Conservation (phyloP, 164 flowering plant genomes). For the Berberis vulgaris region DNA sequence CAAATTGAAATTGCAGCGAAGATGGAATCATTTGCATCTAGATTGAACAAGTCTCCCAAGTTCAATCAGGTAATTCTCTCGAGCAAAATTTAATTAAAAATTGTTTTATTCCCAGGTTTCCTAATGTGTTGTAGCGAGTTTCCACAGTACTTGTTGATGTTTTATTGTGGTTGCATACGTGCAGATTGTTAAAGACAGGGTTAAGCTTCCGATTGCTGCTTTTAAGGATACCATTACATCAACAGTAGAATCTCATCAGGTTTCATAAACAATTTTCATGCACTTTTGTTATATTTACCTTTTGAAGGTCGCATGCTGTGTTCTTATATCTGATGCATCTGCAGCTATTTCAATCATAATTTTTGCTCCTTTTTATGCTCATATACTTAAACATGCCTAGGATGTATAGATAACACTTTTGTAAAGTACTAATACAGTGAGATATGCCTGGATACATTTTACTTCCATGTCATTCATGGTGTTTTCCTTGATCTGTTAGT, state of each 20-base stretch:
- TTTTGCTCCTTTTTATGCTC: too few relatives aligned
- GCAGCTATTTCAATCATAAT: too few relatives aligned
- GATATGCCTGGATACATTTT: too few relatives aligned
- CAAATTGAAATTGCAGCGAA: constrained; percentile 48
- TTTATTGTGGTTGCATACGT: constrained; percentile 4
- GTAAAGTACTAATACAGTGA: too few relatives aligned
- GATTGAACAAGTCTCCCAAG: constrained; percentile 22
- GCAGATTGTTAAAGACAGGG: constrained; percentile 59
- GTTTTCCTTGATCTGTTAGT: too few relatives aligned
- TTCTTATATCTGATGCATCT: not conserved
- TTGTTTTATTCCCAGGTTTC: too few relatives aligned
- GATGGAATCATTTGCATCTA: constrained; percentile 38
- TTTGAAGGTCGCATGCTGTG: not conserved
- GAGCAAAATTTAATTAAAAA: too few relatives aligned
- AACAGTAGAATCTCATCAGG: constrained; percentile 73
- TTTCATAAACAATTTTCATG: constrained; percentile 16
- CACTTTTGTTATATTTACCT: not conserved
- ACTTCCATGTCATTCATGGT: too few relatives aligned
- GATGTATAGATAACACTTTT: too few relatives aligned
- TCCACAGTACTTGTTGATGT: too few relatives aligned
- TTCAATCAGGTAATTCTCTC: constrained; percentile 39
- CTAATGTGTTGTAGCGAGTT: too few relatives aligned
- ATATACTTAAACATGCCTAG: too few relatives aligned
- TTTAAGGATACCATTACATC: constrained; percentile 66
- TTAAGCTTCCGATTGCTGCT: constrained; percentile 80